Conservation (phyloP, 2,329 filamentous ascomycete genomes). For the Talaromyces atroroseus region DNA sequence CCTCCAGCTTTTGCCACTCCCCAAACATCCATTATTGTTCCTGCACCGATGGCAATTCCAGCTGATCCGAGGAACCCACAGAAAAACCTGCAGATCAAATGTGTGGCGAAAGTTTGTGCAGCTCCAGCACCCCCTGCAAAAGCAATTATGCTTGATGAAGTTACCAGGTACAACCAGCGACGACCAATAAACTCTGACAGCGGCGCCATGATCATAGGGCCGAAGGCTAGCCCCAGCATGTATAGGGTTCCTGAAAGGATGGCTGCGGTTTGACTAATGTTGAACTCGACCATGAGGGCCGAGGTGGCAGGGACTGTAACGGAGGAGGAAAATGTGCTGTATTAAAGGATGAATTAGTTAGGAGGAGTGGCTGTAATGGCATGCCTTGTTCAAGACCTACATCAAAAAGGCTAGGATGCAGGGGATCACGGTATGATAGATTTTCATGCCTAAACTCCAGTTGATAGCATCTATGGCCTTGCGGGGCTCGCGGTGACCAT, state of each 20-base stretch:
- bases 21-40: conserved; percentile 68
- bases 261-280: conserved; percentile 4
- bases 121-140: conserved; percentile 8
- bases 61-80: conserved; percentile 21
- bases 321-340: conserved; percentile 8
- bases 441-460: conserved; percentile 14
- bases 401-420: conserved; percentile 16
- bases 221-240: conserved; percentile 10
- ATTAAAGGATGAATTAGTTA: conserved; percentile 7
- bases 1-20: conserved; percentile 31
- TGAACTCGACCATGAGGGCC: conserved; percentile 17
- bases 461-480: conserved; percentile 13
- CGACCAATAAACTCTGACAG: conserved; percentile 21
- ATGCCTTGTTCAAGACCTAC: conserved; percentile 12
- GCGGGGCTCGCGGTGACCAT: neutral
- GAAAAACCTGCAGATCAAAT: conserved; percentile 21
- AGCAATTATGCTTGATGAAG: conserved; percentile 1
- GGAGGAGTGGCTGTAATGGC: conserved; percentile 5
- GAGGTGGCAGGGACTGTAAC: conserved; percentile 5
- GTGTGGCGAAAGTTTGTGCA: conserved; percentile 22
- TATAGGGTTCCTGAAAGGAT: conserved; percentile 10
- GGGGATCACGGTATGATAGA: conserved; percentile 17
- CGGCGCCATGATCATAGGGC: conserved; percentile 21
- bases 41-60: conserved; percentile 50
- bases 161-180: conserved; percentile 18